Conservation (phyloP, 352 stramenopile species). For the Globisporangium solare region DNA sequence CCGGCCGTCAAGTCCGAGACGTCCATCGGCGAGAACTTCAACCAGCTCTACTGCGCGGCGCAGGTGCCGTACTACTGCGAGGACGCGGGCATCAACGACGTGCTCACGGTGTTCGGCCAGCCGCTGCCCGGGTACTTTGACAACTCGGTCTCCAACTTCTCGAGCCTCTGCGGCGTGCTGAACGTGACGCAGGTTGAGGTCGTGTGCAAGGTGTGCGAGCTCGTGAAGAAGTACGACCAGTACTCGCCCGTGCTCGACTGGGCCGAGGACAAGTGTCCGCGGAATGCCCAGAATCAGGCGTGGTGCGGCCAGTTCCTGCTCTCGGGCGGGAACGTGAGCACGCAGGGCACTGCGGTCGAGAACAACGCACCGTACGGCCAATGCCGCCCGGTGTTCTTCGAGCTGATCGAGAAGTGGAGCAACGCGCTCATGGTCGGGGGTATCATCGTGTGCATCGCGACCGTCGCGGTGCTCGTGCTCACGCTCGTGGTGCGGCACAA, state of each 20-base stretch:
- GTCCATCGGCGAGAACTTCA: slow-evolving; percentile 65
- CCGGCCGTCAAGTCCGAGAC: slow-evolving; percentile 42
- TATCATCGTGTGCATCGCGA: slow-evolving; percentile 51
- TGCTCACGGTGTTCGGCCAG: slow-evolving; percentile 53
- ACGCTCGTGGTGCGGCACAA: slow-evolving; percentile 50
- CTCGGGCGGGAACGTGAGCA: slow-evolving; percentile 14
- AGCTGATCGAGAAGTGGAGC: slow-evolving; percentile 67
- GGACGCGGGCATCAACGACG: slow-evolving; percentile 31
- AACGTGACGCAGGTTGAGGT: slow-evolving; percentile 39
- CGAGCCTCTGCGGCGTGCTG: slow-evolving; percentile 37
- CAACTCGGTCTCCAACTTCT: slow-evolving; percentile 42
- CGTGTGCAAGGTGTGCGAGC: slow-evolving; percentile 57
- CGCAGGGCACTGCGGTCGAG: slow-evolving; percentile 26
- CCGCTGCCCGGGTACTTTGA: slow-evolving; percentile 36
- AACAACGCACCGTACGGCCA: slow-evolving; percentile 59
- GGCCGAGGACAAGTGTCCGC: slow-evolving; percentile 49
- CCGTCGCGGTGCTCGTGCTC: slow-evolving; percentile 46
- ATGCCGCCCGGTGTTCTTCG: slow-evolving; percentile 56
- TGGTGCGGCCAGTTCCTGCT: slow-evolving; percentile 74
- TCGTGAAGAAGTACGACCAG: slow-evolving; percentile 44
- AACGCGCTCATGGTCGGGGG: slow-evolving; percentile 47
- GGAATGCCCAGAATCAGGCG: slow-evolving; percentile 44
- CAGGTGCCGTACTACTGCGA: slow-evolving; percentile 80
- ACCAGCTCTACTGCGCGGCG: slow-evolving; percentile 75
- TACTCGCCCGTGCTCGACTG: slow-evolving; percentile 69